Evolutionary conservation across 305 asterid genomes (phyloP).

Genomic region (Plantago coronopus): DNA sequence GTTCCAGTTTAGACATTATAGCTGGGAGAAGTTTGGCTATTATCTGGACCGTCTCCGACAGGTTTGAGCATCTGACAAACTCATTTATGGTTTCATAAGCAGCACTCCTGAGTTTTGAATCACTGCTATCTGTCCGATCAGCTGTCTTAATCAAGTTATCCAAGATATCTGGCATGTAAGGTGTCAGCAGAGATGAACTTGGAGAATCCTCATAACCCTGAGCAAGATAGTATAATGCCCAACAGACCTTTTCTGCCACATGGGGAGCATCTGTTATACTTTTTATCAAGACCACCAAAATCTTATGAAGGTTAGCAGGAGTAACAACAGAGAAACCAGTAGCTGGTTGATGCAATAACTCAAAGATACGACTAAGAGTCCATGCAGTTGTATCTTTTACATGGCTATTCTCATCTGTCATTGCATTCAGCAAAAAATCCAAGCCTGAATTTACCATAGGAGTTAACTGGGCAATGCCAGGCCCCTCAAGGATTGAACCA

Average conservation of each 20-base stretch:
- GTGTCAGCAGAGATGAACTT: conserved; percentile 68
- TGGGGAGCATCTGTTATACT: conserved; percentile 72
- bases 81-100: conserved; percentile 86
- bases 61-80: conserved; percentile 77
- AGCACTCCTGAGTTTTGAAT: conserved; percentile 66
- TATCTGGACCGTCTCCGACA: conserved; percentile 61
- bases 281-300: conserved; percentile 57
- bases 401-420: conserved; percentile 71
- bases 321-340: conserved; percentile 67
- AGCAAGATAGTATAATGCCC: conserved; percentile 80
- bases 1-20: conserved; percentile 68
- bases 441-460: conserved; percentile 79
- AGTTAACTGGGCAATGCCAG: conserved; percentile 64
- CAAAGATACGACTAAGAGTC: conserved; percentile 95
- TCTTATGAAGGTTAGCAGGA: conserved; percentile 58
- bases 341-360: conserved; percentile 66
- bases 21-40: conserved; percentile 66
- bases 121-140: conserved; percentile 66
- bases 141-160: conserved; percentile 57
- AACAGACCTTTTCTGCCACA: conserved; percentile 89
- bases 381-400: conserved; percentile 96
- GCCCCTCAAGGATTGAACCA: conserved; percentile 95
- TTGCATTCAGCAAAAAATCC: conserved; percentile 66
- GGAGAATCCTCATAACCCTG: conserved; percentile 90
- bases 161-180: conserved; percentile 64